phyloP scores from a whole-genome alignment of 1,284 basidiomycete species.

The Stygiomarasmius scandens region DNA sequence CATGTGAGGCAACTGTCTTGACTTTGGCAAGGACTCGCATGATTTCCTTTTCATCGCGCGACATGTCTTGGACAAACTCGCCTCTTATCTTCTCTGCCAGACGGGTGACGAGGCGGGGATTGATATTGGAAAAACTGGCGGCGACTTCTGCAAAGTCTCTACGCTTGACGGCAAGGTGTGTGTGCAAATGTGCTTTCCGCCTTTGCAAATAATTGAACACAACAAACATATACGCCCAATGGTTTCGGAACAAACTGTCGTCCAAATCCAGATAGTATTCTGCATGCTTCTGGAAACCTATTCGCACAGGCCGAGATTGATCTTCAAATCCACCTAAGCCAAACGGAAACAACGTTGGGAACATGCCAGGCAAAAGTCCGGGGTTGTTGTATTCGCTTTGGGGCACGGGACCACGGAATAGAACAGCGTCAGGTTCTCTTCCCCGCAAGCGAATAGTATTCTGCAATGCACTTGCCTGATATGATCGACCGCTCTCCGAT shows the following conservation, averaged over 20 bases:
- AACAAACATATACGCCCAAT: conserved; percentile 34
- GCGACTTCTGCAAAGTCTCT: conserved; percentile 17
- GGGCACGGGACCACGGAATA: conserved; percentile 9
- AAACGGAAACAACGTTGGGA: conserved; percentile 35
- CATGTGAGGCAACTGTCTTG: conserved; percentile 25
- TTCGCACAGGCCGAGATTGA: neutral
- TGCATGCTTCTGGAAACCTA: conserved; percentile 24
- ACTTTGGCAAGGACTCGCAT: conserved; percentile 25
- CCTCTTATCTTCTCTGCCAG: too few relatives aligned
- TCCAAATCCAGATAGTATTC: conserved; percentile 20
- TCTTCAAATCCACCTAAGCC: conserved; percentile 37
- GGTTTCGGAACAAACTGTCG: conserved; percentile 29
- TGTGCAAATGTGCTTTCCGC: conserved; percentile 23
- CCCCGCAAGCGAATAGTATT: conserved; percentile 19
- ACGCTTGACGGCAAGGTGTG: conserved; percentile 23
- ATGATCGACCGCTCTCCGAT: neutral
- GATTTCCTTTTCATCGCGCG: conserved; percentile 16
- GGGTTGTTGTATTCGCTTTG: conserved; percentile 32
- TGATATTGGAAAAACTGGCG: neutral
- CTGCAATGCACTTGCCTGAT: conserved; percentile 22
- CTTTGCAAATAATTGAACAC: conserved; percentile 34
- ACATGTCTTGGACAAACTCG: too few relatives aligned
- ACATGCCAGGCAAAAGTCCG: conserved; percentile 31
- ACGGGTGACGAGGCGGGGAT: too few relatives aligned
- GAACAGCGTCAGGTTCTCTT: conserved; percentile 23